Evolutionary conservation across 2,329 filamentous ascomycete genomes (phyloP).

Genomic region (Hypoxylon sp.): DNA sequence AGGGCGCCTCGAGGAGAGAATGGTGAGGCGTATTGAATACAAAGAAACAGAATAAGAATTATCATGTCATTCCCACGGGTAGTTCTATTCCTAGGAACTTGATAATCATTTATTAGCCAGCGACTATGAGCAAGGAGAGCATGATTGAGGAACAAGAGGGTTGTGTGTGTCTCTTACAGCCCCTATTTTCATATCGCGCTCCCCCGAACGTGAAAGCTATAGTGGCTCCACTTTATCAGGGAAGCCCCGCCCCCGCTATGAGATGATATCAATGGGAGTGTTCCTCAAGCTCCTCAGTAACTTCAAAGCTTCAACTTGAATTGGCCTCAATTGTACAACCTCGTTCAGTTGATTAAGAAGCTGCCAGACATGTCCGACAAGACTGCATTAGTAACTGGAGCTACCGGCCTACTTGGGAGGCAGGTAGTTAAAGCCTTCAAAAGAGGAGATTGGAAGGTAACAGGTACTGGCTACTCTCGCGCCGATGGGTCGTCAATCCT

Average conservation of each 20-base stretch:
- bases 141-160: background rate
- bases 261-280: constrained; percentile 1
- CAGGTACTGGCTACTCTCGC: constrained; percentile 81
- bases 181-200: background rate
- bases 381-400: constrained; percentile 83
- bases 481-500: constrained; percentile 78
- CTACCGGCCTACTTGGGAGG: constrained; percentile 85
- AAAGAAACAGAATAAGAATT: background rate
- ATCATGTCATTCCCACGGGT: background rate
- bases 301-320: constrained; percentile 7
- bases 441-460: constrained; percentile 75
- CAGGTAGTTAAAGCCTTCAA: constrained; percentile 82
- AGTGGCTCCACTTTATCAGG: constrained; percentile 20
- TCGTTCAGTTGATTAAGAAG: background rate
- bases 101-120: background rate
- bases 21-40: constrained; percentile 53
- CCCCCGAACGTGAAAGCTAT: background rate
- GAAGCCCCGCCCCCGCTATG: constrained; percentile 37
- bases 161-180: background rate
- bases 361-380: constrained; percentile 55
- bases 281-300: constrained; percentile 26
- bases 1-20: constrained; percentile 59
- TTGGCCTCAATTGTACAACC: background rate
- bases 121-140: too few species aligned
- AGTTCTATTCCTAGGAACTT: background rate